Evolutionary conservation across 345 rosid genomes (phyloP).

Genomic region (Hirschfeldia incana): DNA sequence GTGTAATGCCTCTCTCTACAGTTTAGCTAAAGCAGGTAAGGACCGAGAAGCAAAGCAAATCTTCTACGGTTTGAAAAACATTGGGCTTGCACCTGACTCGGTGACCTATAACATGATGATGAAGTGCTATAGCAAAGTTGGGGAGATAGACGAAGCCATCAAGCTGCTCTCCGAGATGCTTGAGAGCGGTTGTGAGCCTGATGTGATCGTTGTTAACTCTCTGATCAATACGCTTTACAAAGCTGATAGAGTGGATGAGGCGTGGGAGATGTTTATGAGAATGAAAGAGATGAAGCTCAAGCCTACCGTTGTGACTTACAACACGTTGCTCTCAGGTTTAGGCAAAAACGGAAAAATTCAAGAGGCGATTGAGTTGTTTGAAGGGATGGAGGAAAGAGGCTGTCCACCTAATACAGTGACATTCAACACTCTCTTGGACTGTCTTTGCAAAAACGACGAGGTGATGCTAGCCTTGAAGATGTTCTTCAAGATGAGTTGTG

Average conservation of each 20-base stretch:
- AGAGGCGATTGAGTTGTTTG: constrained; percentile 58
- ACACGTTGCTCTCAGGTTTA: constrained; percentile 74
- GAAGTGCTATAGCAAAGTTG: constrained; percentile 80
- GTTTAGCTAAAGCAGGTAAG: constrained; percentile 71
- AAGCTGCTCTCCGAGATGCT: constrained; percentile 74
- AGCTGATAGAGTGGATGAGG: constrained; percentile 70
- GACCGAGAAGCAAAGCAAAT: constrained; percentile 71
- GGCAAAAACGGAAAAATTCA: constrained; percentile 71
- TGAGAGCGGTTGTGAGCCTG: constrained; percentile 64
- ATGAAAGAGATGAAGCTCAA: constrained; percentile 69
- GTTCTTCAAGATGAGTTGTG: constrained; percentile 63
- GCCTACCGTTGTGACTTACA: constrained; percentile 86
- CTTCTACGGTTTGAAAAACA: constrained; percentile 59
- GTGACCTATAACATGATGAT: constrained; percentile 96
- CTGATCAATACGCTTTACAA: constrained; percentile 77
- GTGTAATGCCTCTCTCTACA: constrained; percentile 79
- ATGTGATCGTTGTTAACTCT: constrained; percentile 76
- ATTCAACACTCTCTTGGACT: constrained; percentile 82
- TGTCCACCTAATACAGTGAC: constrained; percentile 78
- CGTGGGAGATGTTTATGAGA: constrained; percentile 75
- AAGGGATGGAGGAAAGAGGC: constrained; percentile 56
- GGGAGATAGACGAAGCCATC: constrained; percentile 76
- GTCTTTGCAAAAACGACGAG: constrained; percentile 89
- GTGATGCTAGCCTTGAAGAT: constrained; percentile 66
- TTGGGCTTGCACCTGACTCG: constrained; percentile 74